Evolutionary conservation across 805 yeast species (phyloP).

Genomic region (Danielozyma ontarioensis): DNA sequence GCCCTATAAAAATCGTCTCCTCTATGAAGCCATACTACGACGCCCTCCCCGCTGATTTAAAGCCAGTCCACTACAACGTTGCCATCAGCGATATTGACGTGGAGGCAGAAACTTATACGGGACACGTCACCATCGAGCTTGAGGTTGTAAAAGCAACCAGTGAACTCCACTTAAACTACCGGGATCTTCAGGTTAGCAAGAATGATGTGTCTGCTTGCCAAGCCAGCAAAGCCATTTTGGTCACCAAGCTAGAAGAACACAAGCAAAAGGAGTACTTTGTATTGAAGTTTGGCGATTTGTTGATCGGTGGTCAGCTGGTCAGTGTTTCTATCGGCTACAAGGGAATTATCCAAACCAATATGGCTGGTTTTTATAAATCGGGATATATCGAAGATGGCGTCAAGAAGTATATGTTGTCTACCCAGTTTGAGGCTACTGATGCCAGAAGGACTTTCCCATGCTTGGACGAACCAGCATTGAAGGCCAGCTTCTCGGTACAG

Average conservation of each 20-base stretch:
- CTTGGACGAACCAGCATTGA: slow-evolving; percentile 50
- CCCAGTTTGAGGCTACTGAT: slow-evolving; percentile 57
- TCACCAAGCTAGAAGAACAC: slow-evolving; percentile 27
- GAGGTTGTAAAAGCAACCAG: slow-evolving; percentile 37
- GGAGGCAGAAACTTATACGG: slow-evolving; percentile 40
- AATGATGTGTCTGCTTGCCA: slow-evolving; percentile 14
- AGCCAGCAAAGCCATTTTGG: not conserved
- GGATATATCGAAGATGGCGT: slow-evolving; percentile 35
- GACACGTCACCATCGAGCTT: slow-evolving; percentile 44
- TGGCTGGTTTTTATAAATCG: slow-evolving; percentile 54
- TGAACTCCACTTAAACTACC: slow-evolving; percentile 44
- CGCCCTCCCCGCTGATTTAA: slow-evolving; percentile 58
- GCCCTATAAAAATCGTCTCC: too few species aligned
- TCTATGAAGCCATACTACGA: slow-evolving; percentile 28
- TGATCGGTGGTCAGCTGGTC: slow-evolving; percentile 15
- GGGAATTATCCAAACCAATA: slow-evolving; percentile 47
- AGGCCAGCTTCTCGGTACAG: slow-evolving; percentile 51
- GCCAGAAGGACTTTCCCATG: slow-evolving; percentile 58
- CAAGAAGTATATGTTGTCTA: slow-evolving; percentile 38
- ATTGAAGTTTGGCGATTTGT: slow-evolving; percentile 44
- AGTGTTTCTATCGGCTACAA: slow-evolving; percentile 27
- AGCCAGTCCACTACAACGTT: slow-evolving; percentile 71
- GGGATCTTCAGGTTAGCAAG: slow-evolving; percentile 31
- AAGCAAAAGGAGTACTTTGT: slow-evolving; percentile 59
- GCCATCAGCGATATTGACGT: slow-evolving; percentile 56